Base-by-base conservation (phyloP, 139 green algal genomes). In the Chlamydomonas eustigma region DNA sequence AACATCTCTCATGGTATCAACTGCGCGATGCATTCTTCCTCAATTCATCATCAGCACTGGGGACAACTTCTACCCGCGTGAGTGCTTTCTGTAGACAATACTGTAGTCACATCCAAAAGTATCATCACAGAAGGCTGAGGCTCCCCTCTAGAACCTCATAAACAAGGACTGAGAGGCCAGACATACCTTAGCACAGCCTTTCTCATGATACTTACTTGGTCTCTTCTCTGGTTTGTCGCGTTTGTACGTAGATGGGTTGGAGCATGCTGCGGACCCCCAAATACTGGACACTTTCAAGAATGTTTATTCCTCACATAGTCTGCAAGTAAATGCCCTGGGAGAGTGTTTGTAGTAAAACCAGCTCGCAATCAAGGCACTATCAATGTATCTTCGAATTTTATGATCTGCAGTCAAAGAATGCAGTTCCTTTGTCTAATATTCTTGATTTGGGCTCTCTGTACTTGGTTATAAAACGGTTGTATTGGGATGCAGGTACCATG, bases 21-120 rank as follows among this genome's bases (percentile, higher is more conserved):
- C 84, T 8, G 83, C 82, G 2, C 67, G 67, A 1, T 74, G 51
- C 37, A 64, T 79, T 31, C 52, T 52, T 0, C 83, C 86, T 2
- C 28, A 83, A 4, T 93, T 91, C 73, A 69, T 93, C 32, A 80
- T 93, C 52, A 83, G 51, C 58, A 90, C 84, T 51, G 88, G 88
- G 8, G 87, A 93, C 78, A 91, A 92, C 78, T 86, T 89, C 67
- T 90, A 89, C 64, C 51, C 72, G 33, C 68, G 77, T 35, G 18
- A 28, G 58, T 35, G 32, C 58, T n/a, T n/a, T n/a, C n/a, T n/a
- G n/a, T n/a, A n/a, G n/a, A n/a, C n/a, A n/a, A n/a, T n/a, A n/a
- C n/a, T n/a, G n/a, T n/a, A n/a, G n/a, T n/a, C n/a, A n/a, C n/a
- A n/a, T n/a, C n/a, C n/a, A n/a, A n/a, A n/a, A n/a, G n/a, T n/a